A percentile compares a stretch with the other conserved stretches of the same genome.
phyloP scores from a whole-genome alignment of 179 eudicot species.

The Vitellaria paradoxa region DNA sequence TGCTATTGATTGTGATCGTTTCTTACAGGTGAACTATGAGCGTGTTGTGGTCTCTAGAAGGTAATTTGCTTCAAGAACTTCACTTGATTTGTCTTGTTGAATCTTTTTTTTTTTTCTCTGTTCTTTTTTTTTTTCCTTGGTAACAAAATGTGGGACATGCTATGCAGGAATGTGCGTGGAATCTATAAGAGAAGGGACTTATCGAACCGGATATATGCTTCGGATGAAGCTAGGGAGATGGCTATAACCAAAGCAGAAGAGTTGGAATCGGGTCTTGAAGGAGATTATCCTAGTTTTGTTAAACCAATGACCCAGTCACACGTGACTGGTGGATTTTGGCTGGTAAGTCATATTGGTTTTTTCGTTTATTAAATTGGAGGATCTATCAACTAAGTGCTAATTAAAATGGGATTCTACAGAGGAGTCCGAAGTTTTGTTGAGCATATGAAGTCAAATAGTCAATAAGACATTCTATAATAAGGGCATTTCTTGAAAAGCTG shows the following conservation, averaged over 20 bases:
- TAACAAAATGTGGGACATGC: not conserved
- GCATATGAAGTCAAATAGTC: too few species aligned
- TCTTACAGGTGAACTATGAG: slow-evolving; percentile 26
- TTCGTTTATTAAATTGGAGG: not conserved
- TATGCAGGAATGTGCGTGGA: slow-evolving; percentile 24
- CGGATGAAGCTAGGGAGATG: slow-evolving; percentile 57
- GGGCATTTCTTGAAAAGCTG: too few species aligned
- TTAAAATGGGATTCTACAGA: too few species aligned
- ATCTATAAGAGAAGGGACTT: slow-evolving; percentile 51
- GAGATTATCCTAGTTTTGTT: slow-evolving; percentile 44
- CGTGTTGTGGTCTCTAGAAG: slow-evolving; percentile 28
- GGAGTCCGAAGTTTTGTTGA: too few species aligned
- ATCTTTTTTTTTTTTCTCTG: not conserved
- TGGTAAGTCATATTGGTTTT: slow-evolving; percentile 34
- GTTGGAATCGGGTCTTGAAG: slow-evolving; percentile 37
- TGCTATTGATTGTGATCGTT: not conserved
- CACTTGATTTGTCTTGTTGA: not conserved
- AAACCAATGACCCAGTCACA: slow-evolving; percentile 74
- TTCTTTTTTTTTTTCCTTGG: too few species aligned
- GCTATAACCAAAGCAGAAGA: slow-evolving; percentile 60
- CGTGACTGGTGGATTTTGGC: slow-evolving; percentile 78
- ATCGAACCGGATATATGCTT: slow-evolving; percentile 57
- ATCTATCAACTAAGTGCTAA: not conserved
- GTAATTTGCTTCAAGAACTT: slow-evolving; percentile 12
- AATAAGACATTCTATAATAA: too few species aligned